Percentiles rank a stretch among this genome's conserved stretches.
phyloP scores from a whole-genome alignment of 2,329 filamentous ascomycete species.

The Dactylonectria estremocensis region DNA sequence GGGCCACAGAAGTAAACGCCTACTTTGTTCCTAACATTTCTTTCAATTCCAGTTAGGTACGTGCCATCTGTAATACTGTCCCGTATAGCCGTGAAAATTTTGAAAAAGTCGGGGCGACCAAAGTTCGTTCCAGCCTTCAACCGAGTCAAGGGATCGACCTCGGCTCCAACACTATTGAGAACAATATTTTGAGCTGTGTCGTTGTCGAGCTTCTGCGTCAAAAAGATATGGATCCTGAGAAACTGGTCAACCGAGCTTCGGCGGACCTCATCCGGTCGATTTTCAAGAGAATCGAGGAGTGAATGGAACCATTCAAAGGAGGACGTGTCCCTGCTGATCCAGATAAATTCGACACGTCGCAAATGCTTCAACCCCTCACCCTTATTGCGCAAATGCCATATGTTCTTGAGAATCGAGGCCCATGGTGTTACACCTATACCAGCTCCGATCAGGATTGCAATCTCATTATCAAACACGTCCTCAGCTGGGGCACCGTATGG shows the following conservation, averaged over 20 bases:
- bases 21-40: constrained; percentile 83
- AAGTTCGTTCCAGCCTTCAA: constrained; percentile 93
- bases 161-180: constrained; percentile 91
- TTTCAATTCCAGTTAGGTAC: constrained; percentile 87
- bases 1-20: constrained; percentile 99
- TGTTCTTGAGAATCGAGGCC: constrained; percentile 94
- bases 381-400: constrained; percentile 95
- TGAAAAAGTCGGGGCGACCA: constrained; percentile 89
- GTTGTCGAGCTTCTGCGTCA: constrained; percentile 92
- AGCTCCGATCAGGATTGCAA: constrained; percentile 87
- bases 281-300: constrained; percentile 91
- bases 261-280: constrained; percentile 81
- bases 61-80: constrained; percentile 88
- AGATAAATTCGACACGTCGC: constrained; percentile 97
- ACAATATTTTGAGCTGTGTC: constrained; percentile 98
- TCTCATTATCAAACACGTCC: constrained; percentile 95
- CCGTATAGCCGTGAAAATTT: constrained; percentile 87
- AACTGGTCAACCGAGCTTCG: constrained; percentile 84
- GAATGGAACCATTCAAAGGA: constrained; percentile 99
- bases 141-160: constrained; percentile 92
- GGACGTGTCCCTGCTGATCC: constrained; percentile 95
- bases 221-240: constrained; percentile 97
- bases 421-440: constrained; percentile 91
- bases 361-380: constrained; percentile 92
- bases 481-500: constrained; percentile 97